Percentiles rank a stretch among this genome's conserved stretches.
phyloP scores from a whole-genome alignment of 495 filamentous ascomycete species.

The Tuber umbilicatum region DNA sequence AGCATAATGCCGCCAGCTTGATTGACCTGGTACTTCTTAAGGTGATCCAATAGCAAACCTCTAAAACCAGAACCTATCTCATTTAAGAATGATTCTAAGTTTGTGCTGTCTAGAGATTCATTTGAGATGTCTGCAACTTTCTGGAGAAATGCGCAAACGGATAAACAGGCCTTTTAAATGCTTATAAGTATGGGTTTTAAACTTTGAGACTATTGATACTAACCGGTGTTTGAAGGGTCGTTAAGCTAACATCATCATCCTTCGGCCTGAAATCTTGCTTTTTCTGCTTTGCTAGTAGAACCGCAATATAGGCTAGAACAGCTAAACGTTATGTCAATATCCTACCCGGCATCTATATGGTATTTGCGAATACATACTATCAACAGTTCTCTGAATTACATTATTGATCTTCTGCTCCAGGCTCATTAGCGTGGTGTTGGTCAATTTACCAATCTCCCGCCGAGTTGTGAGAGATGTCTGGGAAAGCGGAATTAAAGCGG shows the following conservation, averaged over 20 bases:
- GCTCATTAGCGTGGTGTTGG: constrained; percentile 61
- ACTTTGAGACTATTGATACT: constrained; percentile 16
- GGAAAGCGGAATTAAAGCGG: constrained; percentile 83
- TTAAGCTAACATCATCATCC: constrained; percentile 72
- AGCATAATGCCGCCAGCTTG: constrained; percentile 90
- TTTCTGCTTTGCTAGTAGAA: constrained; percentile 71
- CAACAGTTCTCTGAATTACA: constrained; percentile 79
- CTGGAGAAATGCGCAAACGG: constrained; percentile 68
- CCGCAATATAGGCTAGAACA: constrained; percentile 67
- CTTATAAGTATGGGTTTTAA: background rate
- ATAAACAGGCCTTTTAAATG: constrained; percentile 58
- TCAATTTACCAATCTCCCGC: constrained; percentile 81
- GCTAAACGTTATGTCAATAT: constrained; percentile 43
- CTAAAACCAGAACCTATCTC: constrained; percentile 79
- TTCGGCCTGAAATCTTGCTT: constrained; percentile 88
- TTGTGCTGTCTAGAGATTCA: constrained; percentile 67
- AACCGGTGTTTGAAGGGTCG: constrained; percentile 73
- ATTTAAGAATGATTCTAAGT: constrained; percentile 67
- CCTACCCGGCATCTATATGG: background rate
- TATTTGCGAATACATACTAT: constrained; percentile 43
- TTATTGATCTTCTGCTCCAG: constrained; percentile 85
- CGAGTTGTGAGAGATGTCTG: constrained; percentile 80
- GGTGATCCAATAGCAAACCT: constrained; percentile 74
- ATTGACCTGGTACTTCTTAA: constrained; percentile 87
- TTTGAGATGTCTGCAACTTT: constrained; percentile 56